A percentile compares a stretch with the other conserved stretches of the same genome.
Conservation (phyloP, 2,329 filamentous ascomycete species). For the Rachicladosporium sp. region DNA sequence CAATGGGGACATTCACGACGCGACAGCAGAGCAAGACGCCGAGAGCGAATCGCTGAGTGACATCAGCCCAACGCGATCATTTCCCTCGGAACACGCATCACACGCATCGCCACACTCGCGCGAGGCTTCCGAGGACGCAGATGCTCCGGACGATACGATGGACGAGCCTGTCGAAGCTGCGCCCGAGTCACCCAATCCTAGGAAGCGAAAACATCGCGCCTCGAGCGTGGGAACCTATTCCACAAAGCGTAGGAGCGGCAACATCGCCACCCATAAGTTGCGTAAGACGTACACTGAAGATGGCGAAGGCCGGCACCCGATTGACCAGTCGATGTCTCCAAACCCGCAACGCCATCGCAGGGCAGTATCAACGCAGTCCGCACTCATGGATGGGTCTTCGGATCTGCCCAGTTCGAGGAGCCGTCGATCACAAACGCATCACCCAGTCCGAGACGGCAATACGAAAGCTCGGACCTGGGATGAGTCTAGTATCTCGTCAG, state of each 20-base stretch:
- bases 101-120: slow-evolving; percentile 15
- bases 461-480: slow-evolving; percentile 37
- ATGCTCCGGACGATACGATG: slow-evolving; percentile 2
- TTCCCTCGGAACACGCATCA: slow-evolving; percentile 11
- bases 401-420: slow-evolving; percentile 15
- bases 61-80: slow-evolving; percentile 19
- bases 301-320: slow-evolving; percentile 5
- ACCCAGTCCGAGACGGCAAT: slow-evolving; percentile 20
- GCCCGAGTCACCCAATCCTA: slow-evolving; percentile 19
- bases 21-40: slow-evolving; percentile 11
- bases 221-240: slow-evolving; percentile 20
- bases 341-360: slow-evolving; percentile 47
- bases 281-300: slow-evolving; percentile 20
- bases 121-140: slow-evolving; percentile 18
- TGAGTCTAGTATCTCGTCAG: slow-evolving; percentile 44
- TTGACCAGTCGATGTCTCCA: slow-evolving; percentile 47
- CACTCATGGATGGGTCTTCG: slow-evolving; percentile 40
- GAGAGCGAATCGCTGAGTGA: slow-evolving; percentile 19
- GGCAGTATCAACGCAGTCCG: slow-evolving; percentile 52
- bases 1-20: slow-evolving; percentile 11
- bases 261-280: slow-evolving; percentile 15
- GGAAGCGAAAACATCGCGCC: slow-evolving; percentile 26
- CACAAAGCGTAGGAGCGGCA: slow-evolving; percentile 20
- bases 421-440: slow-evolving; percentile 40
- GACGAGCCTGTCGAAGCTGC: background rate